Percentiles rank a stretch among this genome's conserved stretches.
Evolutionary conservation across 441 rosid genomes (phyloP).

Genomic region (Erodium moschatum): DNA sequence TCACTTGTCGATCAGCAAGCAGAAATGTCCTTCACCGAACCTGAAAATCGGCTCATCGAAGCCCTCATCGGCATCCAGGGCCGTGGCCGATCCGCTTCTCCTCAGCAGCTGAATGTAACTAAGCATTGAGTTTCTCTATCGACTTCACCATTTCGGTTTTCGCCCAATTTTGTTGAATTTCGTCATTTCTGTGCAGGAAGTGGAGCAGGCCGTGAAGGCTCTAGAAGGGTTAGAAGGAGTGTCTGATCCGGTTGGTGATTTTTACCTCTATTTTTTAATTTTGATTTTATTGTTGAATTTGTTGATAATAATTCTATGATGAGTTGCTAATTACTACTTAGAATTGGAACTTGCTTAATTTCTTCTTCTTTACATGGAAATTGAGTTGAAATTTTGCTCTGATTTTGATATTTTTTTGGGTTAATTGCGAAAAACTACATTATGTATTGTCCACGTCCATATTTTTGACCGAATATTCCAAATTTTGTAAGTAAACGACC

Average conservation of each 20-base stretch:
- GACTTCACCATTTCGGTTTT: not conserved
- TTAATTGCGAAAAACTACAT: not conserved
- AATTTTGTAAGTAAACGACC: too few relatives aligned
- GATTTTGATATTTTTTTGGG: not conserved
- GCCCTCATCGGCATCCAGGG: conserved; percentile 96
- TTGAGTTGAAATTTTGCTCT: not conserved
- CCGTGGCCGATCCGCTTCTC: conserved; percentile 73
- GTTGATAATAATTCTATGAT: conserved; percentile 4
- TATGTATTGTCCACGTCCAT: too few relatives aligned
- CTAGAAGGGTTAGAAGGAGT: conserved; percentile 64
- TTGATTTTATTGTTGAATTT: not conserved
- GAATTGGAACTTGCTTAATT: conserved; percentile 2
- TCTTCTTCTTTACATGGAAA: not conserved
- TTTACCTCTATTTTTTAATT: conserved; percentile 5
- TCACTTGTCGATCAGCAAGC: conserved; percentile 34
- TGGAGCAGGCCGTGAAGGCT: conserved; percentile 58
- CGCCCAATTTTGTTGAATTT: not conserved
- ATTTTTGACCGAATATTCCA: too few relatives aligned
- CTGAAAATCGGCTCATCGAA: conserved; percentile 56
- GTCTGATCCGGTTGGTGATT: conserved; percentile 50
- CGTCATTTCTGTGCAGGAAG: conserved; percentile 38
- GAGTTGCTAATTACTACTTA: not conserved
- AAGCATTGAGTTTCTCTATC: not conserved
- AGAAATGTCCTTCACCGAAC: conserved; percentile 40
- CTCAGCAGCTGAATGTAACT: conserved; percentile 57